These are phyloP conservation scores for Parachaetomium inaequale DNA, from an alignment of 495 filamentous ascomycete species.

Conservation along the genomic window DNA sequence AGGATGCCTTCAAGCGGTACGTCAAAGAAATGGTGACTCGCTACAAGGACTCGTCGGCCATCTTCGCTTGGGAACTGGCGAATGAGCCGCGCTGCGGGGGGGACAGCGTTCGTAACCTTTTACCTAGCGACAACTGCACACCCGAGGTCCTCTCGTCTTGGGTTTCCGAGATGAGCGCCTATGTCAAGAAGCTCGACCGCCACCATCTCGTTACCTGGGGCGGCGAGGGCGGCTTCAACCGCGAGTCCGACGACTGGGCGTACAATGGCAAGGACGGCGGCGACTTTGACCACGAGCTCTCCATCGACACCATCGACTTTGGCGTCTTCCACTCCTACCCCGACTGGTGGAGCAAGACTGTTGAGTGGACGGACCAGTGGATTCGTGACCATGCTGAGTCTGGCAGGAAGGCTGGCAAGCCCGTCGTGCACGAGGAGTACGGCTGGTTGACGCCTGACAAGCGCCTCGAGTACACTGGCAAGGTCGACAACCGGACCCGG, in stretches of 20 bases:
- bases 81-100: slow-evolving; percentile 53
- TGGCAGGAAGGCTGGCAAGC: slow-evolving; percentile 56
- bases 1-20: slow-evolving; percentile 50
- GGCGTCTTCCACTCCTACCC: slow-evolving; percentile 67
- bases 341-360: slow-evolving; percentile 43
- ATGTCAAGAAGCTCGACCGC: slow-evolving; percentile 50
- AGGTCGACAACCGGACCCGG: slow-evolving; percentile 35
- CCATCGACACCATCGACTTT: slow-evolving; percentile 59
- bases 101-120: slow-evolving; percentile 36
- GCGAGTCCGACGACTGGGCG: slow-evolving; percentile 51
- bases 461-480: slow-evolving; percentile 37
- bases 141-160: slow-evolving; percentile 42
- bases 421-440: slow-evolving; percentile 69
- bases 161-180: slow-evolving; percentile 45
- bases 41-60: slow-evolving; percentile 47
- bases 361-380: slow-evolving; percentile 53
- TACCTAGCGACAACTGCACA: slow-evolving; percentile 44
- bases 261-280: slow-evolving; percentile 58
- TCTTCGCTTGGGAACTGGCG: slow-evolving; percentile 55
- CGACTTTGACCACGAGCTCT: slow-evolving; percentile 61
- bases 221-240: slow-evolving; percentile 49
- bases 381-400: slow-evolving; percentile 57
- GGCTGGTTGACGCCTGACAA: slow-evolving; percentile 46
- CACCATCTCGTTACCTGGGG: slow-evolving; percentile 52
- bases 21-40: slow-evolving; percentile 47